Evolutionary conservation across 2,329 filamentous ascomycete genomes (phyloP).

Genomic region (Nigrograna mackinnonii): DNA sequence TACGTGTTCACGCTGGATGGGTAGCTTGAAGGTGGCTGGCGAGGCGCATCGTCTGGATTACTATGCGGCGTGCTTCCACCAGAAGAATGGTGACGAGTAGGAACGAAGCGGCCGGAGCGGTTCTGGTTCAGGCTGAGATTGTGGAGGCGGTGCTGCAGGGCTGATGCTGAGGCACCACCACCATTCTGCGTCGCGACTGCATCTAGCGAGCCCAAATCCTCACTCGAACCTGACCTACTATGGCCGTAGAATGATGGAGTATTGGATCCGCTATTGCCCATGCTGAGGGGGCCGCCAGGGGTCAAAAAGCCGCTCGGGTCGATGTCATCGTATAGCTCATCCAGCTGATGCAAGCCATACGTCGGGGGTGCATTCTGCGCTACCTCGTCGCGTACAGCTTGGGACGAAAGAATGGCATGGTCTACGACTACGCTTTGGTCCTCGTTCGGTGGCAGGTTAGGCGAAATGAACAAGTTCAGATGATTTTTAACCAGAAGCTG

Average conservation of each 20-base stretch:
- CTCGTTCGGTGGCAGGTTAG: conserved; percentile 86
- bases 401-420: conserved; percentile 38
- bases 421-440: conserved; percentile 70
- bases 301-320: conserved; percentile 82
- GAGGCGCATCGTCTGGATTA: conserved; percentile 19
- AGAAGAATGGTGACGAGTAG: conserved; percentile 31
- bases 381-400: conserved; percentile 57
- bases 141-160: conserved; percentile 70
- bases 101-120: conserved; percentile 24
- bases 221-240: conserved; percentile 73
- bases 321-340: conserved; percentile 87
- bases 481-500: conserved; percentile 92
- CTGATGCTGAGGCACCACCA: conserved; percentile 57
- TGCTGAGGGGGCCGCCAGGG: conserved; percentile 64
- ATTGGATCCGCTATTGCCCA: conserved; percentile 59
- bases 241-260: conserved; percentile 79
- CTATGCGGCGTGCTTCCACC: conserved; percentile 40
- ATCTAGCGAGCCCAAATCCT: conserved; percentile 72
- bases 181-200: conserved; percentile 32
- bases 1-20: conserved; percentile 23
- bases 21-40: conserved; percentile 26
- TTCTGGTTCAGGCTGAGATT: conserved; percentile 50
- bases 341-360: conserved; percentile 87
- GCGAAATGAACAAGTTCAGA: conserved; percentile 92
- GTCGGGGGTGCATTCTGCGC: conserved; percentile 80